A percentile compares a stretch with the other conserved stretches of the same genome.
Conservation (phyloP, 2,329 filamentous ascomycete genomes). For the Alternaria sp. region DNA sequence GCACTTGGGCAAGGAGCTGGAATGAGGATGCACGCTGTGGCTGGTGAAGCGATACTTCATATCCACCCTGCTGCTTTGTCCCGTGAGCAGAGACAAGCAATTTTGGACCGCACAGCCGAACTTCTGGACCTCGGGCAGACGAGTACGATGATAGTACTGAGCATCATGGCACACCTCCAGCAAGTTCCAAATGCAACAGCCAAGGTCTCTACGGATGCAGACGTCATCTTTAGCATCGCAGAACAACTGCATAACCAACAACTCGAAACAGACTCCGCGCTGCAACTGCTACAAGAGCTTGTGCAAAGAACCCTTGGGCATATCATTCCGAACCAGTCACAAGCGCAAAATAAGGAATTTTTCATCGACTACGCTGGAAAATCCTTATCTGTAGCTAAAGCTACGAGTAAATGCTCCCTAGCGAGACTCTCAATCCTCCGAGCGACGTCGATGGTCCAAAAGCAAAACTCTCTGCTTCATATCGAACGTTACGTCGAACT, state of each 20-base stretch:
- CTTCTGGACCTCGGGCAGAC: slow-evolving; percentile 21
- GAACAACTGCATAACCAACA: slow-evolving; percentile 32
- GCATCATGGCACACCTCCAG: slow-evolving; percentile 45
- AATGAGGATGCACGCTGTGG: slow-evolving; percentile 15
- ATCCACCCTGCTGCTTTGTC: slow-evolving; percentile 37
- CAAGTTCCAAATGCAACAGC: slow-evolving; percentile 48
- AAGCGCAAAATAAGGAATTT: slow-evolving; percentile 44
- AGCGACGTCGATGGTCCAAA: slow-evolving; percentile 36
- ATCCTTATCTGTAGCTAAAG: slow-evolving; percentile 30
- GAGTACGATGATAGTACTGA: slow-evolving; percentile 26
- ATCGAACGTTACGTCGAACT: slow-evolving; percentile 34
- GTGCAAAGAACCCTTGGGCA: slow-evolving; percentile 38
- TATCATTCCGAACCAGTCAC: slow-evolving; percentile 46
- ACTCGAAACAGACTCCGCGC: slow-evolving; percentile 18
- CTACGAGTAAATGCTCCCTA: slow-evolving; percentile 31
- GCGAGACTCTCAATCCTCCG: slow-evolving; percentile 38
- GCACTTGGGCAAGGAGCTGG: slow-evolving; percentile 20
- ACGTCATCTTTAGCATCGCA: slow-evolving; percentile 39
- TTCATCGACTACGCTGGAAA: slow-evolving; percentile 39
- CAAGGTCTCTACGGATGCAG: slow-evolving; percentile 40
- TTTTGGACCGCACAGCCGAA: slow-evolving; percentile 40
- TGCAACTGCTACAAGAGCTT: slow-evolving; percentile 39
- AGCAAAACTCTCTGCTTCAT: slow-evolving; percentile 31
- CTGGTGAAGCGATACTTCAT: slow-evolving; percentile 31
- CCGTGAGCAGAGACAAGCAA: slow-evolving; percentile 44